Evolutionary conservation across 2,329 filamentous ascomycete genomes (phyloP).

Genomic region (Penicillium thymicola): DNA sequence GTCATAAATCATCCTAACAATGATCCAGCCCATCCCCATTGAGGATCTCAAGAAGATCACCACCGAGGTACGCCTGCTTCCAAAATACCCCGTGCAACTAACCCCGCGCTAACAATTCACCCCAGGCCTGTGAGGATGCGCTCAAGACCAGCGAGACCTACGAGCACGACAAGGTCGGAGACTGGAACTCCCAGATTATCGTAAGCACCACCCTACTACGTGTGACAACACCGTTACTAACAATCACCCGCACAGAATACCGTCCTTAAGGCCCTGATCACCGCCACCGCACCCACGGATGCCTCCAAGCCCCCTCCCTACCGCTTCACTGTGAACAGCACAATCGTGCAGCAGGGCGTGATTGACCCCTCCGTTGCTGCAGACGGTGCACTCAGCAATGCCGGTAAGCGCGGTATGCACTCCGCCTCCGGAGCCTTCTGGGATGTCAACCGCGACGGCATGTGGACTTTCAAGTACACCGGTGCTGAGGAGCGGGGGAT

Average conservation of each 20-base stretch:
- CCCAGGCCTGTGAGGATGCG: slow-evolving; percentile 76
- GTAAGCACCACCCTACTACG: slow-evolving; percentile 52
- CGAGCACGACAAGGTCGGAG: slow-evolving; percentile 77
- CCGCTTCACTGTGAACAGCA: slow-evolving; percentile 98
- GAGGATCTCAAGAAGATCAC: slow-evolving; percentile 81
- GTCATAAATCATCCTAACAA: slow-evolving; percentile 5
- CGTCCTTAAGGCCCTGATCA: slow-evolving; percentile 42
- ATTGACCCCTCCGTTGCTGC: slow-evolving; percentile 51
- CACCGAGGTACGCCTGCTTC: slow-evolving; percentile 61
- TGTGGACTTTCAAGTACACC: slow-evolving; percentile 53
- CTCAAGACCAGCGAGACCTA: slow-evolving; percentile 74
- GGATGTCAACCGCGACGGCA: slow-evolving; percentile 52
- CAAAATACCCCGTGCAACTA: not conserved
- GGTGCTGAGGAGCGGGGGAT: slow-evolving; percentile 46
- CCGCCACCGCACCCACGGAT: slow-evolving; percentile 40
- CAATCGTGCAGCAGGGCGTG: slow-evolving; percentile 87
- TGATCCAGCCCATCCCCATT: slow-evolving; percentile 66
- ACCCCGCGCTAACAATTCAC: slow-evolving; percentile 10
- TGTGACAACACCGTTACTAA: not conserved
- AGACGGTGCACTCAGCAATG: slow-evolving; percentile 57
- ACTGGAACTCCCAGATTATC: slow-evolving; percentile 92
- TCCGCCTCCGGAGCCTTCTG: slow-evolving; percentile 50
- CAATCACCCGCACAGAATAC: slow-evolving; percentile 30
- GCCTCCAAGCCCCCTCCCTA: slow-evolving; percentile 55
- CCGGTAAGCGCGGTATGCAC: slow-evolving; percentile 72